A percentile compares a stretch with the other conserved stretches of the same genome.
phyloP scores from a whole-genome alignment of 176 grass and related monocot genomes.

The Zea luxurians region DNA sequence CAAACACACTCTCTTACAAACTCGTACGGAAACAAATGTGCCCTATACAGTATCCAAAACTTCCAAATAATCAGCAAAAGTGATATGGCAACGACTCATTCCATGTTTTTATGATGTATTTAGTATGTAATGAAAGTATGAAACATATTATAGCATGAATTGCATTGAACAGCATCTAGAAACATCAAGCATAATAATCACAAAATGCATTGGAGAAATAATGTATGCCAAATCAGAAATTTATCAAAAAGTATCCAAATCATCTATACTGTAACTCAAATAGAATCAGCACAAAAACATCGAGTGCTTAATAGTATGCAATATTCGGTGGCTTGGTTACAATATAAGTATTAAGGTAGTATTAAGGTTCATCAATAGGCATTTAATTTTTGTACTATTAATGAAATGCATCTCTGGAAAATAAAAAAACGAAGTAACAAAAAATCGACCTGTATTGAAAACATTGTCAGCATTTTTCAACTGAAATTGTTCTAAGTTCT shows the following conservation, averaged over 20 bases:
- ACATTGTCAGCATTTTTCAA: constrained; percentile 86
- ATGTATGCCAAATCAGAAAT: constrained; percentile 14
- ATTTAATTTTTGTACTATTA: constrained; percentile 14
- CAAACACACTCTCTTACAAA: no score
- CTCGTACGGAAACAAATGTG: no score
- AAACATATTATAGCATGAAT: constrained; percentile 4
- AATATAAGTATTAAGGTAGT: not conserved
- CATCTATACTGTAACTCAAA: not conserved
- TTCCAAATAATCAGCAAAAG: constrained; percentile 4
- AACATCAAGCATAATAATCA: not conserved
- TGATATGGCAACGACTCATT: constrained; percentile 12
- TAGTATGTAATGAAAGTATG: not conserved
- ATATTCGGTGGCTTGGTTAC: constrained; percentile 20
- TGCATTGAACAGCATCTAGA: not conserved
- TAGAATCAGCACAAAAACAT: constrained; percentile 7
- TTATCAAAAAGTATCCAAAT: constrained; percentile 32
- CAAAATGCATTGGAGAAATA: constrained; percentile 11
- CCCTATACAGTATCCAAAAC: not conserved
- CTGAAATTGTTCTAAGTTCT: constrained; percentile 82
- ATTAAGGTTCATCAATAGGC: constrained; percentile 9
- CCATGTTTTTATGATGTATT: not conserved
- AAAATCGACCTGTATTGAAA: constrained; percentile 84
- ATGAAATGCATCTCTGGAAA: constrained; percentile 11
- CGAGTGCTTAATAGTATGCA: constrained; percentile 13
- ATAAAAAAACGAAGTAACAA: constrained; percentile 25